Conservation (phyloP, 345 rosid genomes). For the Clarkia xantiana region DNA sequence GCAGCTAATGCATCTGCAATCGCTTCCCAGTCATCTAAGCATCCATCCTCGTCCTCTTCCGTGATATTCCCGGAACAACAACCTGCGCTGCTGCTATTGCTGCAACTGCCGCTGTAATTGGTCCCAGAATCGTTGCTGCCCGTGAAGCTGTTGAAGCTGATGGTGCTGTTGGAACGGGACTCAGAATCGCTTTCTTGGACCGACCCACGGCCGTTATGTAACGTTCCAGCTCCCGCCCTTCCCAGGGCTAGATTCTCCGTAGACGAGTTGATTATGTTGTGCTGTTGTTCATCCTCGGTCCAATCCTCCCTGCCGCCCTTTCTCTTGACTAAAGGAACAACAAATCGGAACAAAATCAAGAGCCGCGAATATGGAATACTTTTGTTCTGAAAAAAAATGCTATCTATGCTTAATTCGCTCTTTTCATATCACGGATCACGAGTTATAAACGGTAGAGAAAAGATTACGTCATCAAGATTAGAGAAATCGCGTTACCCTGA, state of each 20-base stretch:
- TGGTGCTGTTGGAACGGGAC: constrained; percentile 45
- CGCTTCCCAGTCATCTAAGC: constrained; percentile 97
- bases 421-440: too few relatives aligned
- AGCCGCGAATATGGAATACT: too few relatives aligned
- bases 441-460: background rate
- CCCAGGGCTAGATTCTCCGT: constrained; percentile 28
- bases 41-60: constrained; percentile 71
- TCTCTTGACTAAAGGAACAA: constrained; percentile 19
- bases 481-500: constrained; percentile 36
- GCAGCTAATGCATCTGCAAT: constrained; percentile 90
- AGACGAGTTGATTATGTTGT: constrained; percentile 18
- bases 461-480: background rate
- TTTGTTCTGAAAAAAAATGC: too few relatives aligned
- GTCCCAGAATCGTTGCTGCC: constrained; percentile 26
- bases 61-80: constrained; percentile 73
- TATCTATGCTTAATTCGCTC: too few relatives aligned
- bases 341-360: background rate
- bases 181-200: constrained; percentile 43
- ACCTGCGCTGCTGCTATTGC: constrained; percentile 55
- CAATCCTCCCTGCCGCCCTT: constrained; percentile 37
- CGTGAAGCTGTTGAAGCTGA: constrained; percentile 12
- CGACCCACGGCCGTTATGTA: constrained; percentile 16
- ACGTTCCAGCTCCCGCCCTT: constrained; percentile 4
- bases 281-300: constrained; percentile 6
- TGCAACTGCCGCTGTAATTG: constrained; percentile 26